Percentiles rank a stretch among this genome's conserved stretches.
These are phyloP conservation scores for Myochromella boudieri DNA, from an alignment of 768 basidiomycete species.

Conservation along the genomic window DNA sequence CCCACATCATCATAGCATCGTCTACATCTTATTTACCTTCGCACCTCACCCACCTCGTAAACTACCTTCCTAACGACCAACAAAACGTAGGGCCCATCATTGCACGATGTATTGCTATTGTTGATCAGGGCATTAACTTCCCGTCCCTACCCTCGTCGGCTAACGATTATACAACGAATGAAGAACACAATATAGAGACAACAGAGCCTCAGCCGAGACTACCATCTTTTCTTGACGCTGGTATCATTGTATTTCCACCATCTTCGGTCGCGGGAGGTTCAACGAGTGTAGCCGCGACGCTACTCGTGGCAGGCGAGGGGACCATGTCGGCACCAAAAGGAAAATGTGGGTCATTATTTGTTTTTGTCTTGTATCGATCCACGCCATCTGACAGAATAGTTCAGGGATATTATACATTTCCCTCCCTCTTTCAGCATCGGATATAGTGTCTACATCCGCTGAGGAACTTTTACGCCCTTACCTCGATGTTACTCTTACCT, in stretches of 20 bases:
- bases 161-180: slow-evolving; percentile 8
- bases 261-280: slow-evolving; percentile 51
- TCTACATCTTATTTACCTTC: slow-evolving; percentile 36
- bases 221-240: slow-evolving; percentile 51
- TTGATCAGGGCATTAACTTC: slow-evolving; percentile 33
- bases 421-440: slow-evolving; percentile 40
- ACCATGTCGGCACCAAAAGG: slow-evolving; percentile 73
- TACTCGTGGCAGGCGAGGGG: slow-evolving; percentile 68
- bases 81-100: slow-evolving; percentile 5
- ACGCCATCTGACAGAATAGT: slow-evolving; percentile 9
- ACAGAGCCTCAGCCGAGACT: slow-evolving; percentile 6
- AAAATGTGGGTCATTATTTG: slow-evolving; percentile 76
- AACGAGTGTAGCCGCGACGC: slow-evolving; percentile 52
- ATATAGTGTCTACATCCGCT: slow-evolving; percentile 23
- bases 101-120: slow-evolving; percentile 35
- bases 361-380: slow-evolving; percentile 13
- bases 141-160: slow-evolving; percentile 13
- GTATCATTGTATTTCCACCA: slow-evolving; percentile 76
- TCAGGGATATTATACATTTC: slow-evolving; percentile 62
- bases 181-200: slow-evolving; percentile 23
- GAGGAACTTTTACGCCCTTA: slow-evolving; percentile 56
- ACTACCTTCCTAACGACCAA: slow-evolving; percentile 8
- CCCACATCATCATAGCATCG: slow-evolving; percentile 56
- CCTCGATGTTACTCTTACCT: slow-evolving; percentile 44
- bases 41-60: slow-evolving; percentile 22